phyloP scores from a whole-genome alignment of 768 basidiomycete species.

The Cystofilobasidium macerans region DNA sequence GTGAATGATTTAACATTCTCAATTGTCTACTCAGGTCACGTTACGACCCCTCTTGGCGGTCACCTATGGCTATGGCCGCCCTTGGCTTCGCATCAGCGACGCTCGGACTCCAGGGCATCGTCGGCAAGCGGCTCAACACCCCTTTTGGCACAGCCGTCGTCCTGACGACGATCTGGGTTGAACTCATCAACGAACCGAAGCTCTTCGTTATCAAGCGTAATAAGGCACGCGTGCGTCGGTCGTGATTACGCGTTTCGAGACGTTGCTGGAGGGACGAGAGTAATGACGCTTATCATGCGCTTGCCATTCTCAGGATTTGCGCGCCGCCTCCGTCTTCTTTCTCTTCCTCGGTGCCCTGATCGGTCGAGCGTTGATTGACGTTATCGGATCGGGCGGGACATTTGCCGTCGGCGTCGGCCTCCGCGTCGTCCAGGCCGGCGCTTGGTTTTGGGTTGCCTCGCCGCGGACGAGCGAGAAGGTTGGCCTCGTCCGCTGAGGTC shows the following conservation, averaged over 20 bases:
- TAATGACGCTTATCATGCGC: too few relatives aligned
- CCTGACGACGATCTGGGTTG: slow-evolving; percentile 63
- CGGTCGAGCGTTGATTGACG: slow-evolving; percentile 31
- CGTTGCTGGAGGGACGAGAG: too few relatives aligned
- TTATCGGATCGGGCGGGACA: slow-evolving; percentile 52
- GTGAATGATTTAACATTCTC: neutral
- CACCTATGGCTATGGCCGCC: slow-evolving; percentile 54
- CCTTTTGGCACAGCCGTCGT: slow-evolving; percentile 27
- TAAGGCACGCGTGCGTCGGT: neutral
- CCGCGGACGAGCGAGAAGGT: too few relatives aligned
- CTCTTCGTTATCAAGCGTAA: slow-evolving; percentile 46
- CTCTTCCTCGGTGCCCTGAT: slow-evolving; percentile 69
- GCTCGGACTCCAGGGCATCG: slow-evolving; percentile 56
- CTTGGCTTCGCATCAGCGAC: slow-evolving; percentile 68
- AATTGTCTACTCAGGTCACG: slow-evolving; percentile 38
- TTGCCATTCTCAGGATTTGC: slow-evolving; percentile 56
- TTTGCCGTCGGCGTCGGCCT: slow-evolving; percentile 59
- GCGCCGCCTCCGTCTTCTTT: slow-evolving; percentile 47
- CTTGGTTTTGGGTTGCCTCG: slow-evolving; percentile 56
- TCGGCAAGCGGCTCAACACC: slow-evolving; percentile 6
- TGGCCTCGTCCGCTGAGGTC: too few relatives aligned
- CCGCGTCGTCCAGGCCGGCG: slow-evolving; percentile 50
- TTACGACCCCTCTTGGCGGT: slow-evolving; percentile 60
- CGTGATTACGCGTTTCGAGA: neutral
- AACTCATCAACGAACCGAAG: slow-evolving; percentile 67